Evolutionary conservation across 495 filamentous ascomycete species (phyloP).

Genomic region (Cetradonia linearis): DNA sequence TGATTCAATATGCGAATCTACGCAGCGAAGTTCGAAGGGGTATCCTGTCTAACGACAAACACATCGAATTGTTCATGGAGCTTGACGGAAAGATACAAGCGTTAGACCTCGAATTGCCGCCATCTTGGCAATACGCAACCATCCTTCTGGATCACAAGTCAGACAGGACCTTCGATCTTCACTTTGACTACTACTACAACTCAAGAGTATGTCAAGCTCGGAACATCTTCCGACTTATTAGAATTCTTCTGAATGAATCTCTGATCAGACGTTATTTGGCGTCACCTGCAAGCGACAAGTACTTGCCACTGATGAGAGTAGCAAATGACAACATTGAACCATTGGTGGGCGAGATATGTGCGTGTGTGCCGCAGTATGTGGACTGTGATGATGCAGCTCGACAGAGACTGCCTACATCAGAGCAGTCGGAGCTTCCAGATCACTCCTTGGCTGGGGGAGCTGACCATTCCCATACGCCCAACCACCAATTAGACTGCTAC

Average conservation of each 20-base stretch:
- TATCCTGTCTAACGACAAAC: neutral
- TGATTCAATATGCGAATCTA: conserved; percentile 8
- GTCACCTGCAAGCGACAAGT: neutral
- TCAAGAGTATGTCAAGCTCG: conserved; percentile 23
- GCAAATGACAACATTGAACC: neutral
- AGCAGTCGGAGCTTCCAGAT: neutral
- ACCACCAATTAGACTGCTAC: conserved; percentile 22
- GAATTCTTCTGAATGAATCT: conserved; percentile 29
- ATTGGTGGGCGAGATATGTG: conserved; percentile 27
- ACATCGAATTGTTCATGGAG: neutral
- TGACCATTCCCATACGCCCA: conserved; percentile 17
- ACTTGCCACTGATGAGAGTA: neutral
- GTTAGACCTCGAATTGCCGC: neutral
- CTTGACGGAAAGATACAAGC: conserved; percentile 3
- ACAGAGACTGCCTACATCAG: neutral
- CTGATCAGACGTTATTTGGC: neutral
- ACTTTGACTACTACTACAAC: conserved; percentile 25
- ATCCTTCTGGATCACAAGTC: neutral
- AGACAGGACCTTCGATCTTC: conserved; percentile 17
- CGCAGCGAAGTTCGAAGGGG: neutral
- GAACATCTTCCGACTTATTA: conserved; percentile 25
- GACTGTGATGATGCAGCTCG: conserved; percentile 19
- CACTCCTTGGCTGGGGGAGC: neutral
- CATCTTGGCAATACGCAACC: neutral
- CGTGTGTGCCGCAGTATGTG: conserved; percentile 26